These are phyloP conservation scores for Apodospora peruviana DNA, from an alignment of 495 filamentous ascomycete genomes.

Conservation along the genomic window DNA sequence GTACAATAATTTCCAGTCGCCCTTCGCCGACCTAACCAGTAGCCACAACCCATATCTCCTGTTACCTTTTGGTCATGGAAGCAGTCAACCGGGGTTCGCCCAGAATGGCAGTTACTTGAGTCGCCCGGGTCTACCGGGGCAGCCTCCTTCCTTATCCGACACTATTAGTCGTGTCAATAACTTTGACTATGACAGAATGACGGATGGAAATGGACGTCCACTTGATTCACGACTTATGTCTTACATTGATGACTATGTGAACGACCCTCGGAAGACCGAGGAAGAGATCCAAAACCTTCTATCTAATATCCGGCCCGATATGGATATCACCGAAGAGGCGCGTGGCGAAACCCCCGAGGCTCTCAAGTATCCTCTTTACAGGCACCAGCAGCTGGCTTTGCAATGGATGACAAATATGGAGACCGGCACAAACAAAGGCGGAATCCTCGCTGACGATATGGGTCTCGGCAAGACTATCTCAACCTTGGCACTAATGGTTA, in stretches of 20 bases:
- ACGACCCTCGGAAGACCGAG: conserved; percentile 53
- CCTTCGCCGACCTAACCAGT: background rate
- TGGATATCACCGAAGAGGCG: conserved; percentile 57
- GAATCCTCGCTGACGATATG: conserved; percentile 90
- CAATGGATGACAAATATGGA: conserved; percentile 82
- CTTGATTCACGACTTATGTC: conserved; percentile 18
- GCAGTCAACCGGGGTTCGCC: background rate
- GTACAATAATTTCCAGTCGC: background rate
- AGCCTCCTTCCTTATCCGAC: conserved; percentile 6
- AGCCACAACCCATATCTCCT: background rate
- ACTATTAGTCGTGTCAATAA: conserved; percentile 18
- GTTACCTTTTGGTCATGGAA: background rate
- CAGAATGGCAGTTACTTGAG: background rate
- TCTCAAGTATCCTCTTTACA: conserved; percentile 65
- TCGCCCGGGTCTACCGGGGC: background rate
- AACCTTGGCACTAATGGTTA: conserved; percentile 75
- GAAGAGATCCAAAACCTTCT: conserved; percentile 64
- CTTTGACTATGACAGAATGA: conserved; percentile 18
- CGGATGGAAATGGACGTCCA: conserved; percentile 21
- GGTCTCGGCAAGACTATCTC: conserved; percentile 94
- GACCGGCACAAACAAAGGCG: conserved; percentile 69
- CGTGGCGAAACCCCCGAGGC: conserved; percentile 69
- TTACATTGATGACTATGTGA: conserved; percentile 35
- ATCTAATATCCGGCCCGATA: conserved; percentile 69
- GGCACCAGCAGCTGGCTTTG: conserved; percentile 79